Percentiles rank a stretch among this genome's conserved stretches.
These are phyloP conservation scores for Microbotryum lychnidis-dioicae DNA, from an alignment of 1,284 basidiomycete species.

Conservation along the genomic window DNA sequence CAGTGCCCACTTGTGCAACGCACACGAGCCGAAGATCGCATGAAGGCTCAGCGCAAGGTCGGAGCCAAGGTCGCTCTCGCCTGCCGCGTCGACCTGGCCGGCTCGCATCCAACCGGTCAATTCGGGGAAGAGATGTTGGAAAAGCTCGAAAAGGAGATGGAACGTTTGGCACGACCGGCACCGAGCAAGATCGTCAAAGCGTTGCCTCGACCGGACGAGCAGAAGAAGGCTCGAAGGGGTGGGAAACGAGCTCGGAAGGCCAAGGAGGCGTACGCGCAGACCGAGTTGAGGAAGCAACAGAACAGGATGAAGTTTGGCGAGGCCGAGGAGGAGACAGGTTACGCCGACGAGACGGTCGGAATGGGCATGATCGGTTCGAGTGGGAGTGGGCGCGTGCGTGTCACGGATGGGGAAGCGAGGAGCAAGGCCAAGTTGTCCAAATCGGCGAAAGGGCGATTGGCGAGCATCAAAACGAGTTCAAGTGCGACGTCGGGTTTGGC, in stretches of 20 bases:
- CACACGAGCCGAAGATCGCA: constrained; percentile 81
- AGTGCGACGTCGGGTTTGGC: constrained; percentile 70
- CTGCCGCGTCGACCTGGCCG: constrained; percentile 83
- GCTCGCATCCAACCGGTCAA: constrained; percentile 58
- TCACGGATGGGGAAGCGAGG: constrained; percentile 73
- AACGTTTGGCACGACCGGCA: constrained; percentile 85
- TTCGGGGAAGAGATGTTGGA: constrained; percentile 73
- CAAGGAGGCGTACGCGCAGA: constrained; percentile 94
- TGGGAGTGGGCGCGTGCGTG: constrained; percentile 72
- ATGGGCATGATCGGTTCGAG: constrained; percentile 88
- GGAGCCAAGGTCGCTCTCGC: constrained; percentile 86
- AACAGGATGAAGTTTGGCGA: constrained; percentile 96
- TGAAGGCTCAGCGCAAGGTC: constrained; percentile 85
- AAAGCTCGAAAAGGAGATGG: constrained; percentile 84
- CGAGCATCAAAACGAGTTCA: constrained; percentile 41
- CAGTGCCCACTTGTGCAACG: constrained; percentile 79
- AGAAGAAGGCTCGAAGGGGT: constrained; percentile 82
- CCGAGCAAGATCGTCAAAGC: constrained; percentile 91
- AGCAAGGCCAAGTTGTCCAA: constrained; percentile 95
- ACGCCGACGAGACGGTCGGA: constrained; percentile 93
- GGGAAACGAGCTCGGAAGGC: constrained; percentile 91
- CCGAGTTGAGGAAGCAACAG: constrained; percentile 91
- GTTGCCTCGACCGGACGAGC: constrained; percentile 91
- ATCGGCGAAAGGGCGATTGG: constrained; percentile 73
- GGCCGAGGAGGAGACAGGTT: constrained; percentile 89